Conservation (phyloP, 73 alveolate species). For the Paramecium tetraurelia region DNA sequence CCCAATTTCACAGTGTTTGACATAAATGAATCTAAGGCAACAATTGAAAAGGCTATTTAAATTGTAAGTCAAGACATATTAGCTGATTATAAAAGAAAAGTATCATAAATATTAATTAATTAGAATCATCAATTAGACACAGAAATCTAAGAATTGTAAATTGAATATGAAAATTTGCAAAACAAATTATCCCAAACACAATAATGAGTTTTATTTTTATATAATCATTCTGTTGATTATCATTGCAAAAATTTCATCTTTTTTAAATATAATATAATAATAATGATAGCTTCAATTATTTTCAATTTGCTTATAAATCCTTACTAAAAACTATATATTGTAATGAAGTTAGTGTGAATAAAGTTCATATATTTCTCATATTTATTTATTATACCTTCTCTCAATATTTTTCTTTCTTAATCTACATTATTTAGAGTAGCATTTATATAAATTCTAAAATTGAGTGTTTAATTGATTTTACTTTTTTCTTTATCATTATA, state of each 20-base stretch:
- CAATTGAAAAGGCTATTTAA: constrained; percentile 38
- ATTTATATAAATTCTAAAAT: too few relatives aligned
- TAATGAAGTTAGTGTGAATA: too few relatives aligned
- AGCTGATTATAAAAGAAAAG: constrained; percentile 30
- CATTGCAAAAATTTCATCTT: neutral
- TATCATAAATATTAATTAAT: neutral
- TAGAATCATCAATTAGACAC: constrained; percentile 45
- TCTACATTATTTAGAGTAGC: too few relatives aligned
- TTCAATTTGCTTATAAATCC: too few relatives aligned
- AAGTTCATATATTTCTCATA: too few relatives aligned
- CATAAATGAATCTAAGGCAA: constrained; percentile 28
- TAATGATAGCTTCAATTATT: too few relatives aligned
- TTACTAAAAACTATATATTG: too few relatives aligned
- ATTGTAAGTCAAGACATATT: constrained; percentile 24
- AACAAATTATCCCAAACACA: constrained; percentile 1
- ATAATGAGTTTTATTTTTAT: neutral
- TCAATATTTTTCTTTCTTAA: too few relatives aligned
- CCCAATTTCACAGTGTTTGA: constrained; percentile 49
- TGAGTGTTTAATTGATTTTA: too few relatives aligned
- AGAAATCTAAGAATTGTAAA: constrained; percentile 48
- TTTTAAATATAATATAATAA: too few relatives aligned
- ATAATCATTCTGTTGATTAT: neutral
- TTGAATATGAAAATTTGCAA: constrained; percentile 32
- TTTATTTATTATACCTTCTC: too few relatives aligned
- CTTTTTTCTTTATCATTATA: too few relatives aligned